These are phyloP conservation scores for Pezicula rhizophila DNA, from an alignment of 2,329 filamentous ascomycete genomes.

Conservation along the genomic window DNA sequence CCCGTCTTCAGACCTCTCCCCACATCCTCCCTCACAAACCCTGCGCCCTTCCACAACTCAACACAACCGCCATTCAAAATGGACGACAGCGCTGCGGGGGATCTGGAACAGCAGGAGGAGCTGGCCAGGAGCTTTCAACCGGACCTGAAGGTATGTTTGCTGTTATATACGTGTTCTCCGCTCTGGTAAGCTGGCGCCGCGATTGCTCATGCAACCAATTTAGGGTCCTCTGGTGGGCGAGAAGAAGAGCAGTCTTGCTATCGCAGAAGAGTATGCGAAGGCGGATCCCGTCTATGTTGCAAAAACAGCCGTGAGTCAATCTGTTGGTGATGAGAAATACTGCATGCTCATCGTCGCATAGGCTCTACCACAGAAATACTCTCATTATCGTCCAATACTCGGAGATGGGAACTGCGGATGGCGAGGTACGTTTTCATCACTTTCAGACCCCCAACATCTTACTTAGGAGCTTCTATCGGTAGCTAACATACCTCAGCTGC, in stretches of 20 bases:
- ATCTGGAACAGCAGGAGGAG: conserved; percentile 47
- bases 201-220: conserved; percentile 24
- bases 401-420: conserved; percentile 97
- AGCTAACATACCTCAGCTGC: conserved; percentile 55
- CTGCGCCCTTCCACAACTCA: conserved; percentile 5
- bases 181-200: background rate
- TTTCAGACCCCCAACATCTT: conserved; percentile 3
- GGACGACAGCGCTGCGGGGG: conserved; percentile 10
- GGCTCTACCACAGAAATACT: conserved; percentile 77
- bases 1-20: conserved; percentile 18
- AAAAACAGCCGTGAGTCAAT: conserved; percentile 71
- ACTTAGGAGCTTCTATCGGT: conserved; percentile 1
- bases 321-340: background rate
- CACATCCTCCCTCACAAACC: conserved; percentile 5
- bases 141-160: conserved; percentile 43
- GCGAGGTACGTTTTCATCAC: conserved; percentile 67
- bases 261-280: conserved; percentile 81
- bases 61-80: conserved; percentile 18
- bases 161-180: conserved; percentile 6
- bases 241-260: conserved; percentile 68
- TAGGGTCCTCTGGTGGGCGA: conserved; percentile 80
- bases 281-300: conserved; percentile 79
- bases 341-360: conserved; percentile 30
- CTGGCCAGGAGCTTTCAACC: conserved; percentile 54
- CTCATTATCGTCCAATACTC: conserved; percentile 78